Percentiles rank a stretch among this genome's conserved stretches.
These are phyloP conservation scores for Pleurotus salmoneostramineus DNA, from an alignment of 768 basidiomycete species.

Conservation along the genomic window DNA sequence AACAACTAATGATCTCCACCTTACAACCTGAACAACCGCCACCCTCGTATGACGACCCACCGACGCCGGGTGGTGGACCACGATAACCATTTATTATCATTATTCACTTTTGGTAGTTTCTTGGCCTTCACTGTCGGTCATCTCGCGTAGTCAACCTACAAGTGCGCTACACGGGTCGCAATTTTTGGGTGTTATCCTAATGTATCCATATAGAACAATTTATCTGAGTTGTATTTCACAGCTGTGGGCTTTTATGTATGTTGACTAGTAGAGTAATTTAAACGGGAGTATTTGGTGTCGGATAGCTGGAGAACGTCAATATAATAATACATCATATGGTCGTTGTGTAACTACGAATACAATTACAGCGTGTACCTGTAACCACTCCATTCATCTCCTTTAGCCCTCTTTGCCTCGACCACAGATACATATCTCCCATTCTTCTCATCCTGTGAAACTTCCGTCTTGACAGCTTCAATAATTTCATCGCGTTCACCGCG, in stretches of 20 bases:
- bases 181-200: too few relatives aligned
- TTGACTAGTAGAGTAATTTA: too few relatives aligned
- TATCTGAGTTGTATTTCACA: too few relatives aligned
- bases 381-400: conserved; percentile 74
- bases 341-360: conserved; percentile 2
- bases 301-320: not conserved
- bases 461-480: conserved; percentile 45
- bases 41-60: not conserved
- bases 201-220: too few relatives aligned
- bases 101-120: too few relatives aligned
- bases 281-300: too few relatives aligned
- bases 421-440: conserved; percentile 58
- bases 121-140: too few relatives aligned
- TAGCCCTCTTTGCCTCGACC: conserved; percentile 63
- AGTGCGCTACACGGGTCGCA: too few relatives aligned
- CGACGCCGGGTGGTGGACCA: not conserved
- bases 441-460: conserved; percentile 32
- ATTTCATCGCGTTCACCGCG: conserved; percentile 68
- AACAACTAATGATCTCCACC: not conserved
- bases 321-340: not conserved
- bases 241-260: too few relatives aligned
- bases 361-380: conserved; percentile 62
- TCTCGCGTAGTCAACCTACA: too few relatives aligned
- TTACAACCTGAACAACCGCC: not conserved
- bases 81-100: not conserved